phyloP scores from a whole-genome alignment of 1,284 basidiomycete species.

The Cryptococcus depauperatus region DNA sequence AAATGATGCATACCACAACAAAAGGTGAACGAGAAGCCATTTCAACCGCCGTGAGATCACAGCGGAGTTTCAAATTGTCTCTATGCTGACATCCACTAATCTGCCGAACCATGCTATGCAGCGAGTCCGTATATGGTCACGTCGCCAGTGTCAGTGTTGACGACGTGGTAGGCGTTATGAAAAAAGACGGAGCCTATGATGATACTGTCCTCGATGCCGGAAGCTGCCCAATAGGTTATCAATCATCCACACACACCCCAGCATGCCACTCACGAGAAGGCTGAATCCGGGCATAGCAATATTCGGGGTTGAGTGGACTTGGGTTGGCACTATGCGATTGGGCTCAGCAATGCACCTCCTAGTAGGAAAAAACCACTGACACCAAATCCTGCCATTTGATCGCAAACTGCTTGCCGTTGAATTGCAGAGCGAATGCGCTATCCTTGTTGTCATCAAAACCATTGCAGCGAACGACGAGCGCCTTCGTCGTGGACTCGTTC shows the following conservation, averaged over 20 bases:
- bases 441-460: constrained; percentile 3
- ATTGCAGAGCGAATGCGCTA: constrained; percentile 5
- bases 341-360: neutral
- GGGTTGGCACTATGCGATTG: constrained; percentile 4
- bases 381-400: constrained; percentile 11
- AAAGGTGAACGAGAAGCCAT: no score
- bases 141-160: constrained; percentile 8
- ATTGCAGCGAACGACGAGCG: constrained; percentile 9
- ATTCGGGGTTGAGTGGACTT: neutral
- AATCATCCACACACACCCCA: neutral
- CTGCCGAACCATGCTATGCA: no score
- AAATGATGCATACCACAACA: no score
- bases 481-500: constrained; percentile 1
- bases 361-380: constrained; percentile 2
- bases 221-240: neutral
- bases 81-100: no score
- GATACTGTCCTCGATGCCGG: constrained; percentile 2
- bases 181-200: constrained; percentile 10
- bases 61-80: neutral
- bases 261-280: neutral
- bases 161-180: constrained; percentile 12
- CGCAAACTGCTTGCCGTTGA: constrained; percentile 6
- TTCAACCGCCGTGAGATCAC: no score
- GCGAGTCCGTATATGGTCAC: constrained; percentile 11
- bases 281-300: constrained; percentile 6